Conservation (phyloP, 768 basidiomycete genomes). For the Pleurotus ostreatus region DNA sequence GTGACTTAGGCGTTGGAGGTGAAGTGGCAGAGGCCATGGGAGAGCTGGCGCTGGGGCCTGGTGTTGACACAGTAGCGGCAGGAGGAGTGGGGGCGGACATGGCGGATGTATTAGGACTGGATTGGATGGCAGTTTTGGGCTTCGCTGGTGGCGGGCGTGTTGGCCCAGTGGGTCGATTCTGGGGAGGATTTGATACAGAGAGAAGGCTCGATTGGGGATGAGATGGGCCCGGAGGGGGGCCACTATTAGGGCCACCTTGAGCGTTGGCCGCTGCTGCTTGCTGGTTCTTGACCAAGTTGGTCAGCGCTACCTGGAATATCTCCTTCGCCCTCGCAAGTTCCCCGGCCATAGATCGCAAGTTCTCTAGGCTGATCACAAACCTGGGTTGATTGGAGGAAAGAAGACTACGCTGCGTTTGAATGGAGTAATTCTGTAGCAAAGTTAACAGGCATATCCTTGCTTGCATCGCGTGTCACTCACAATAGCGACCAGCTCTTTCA, state of each 20-base stretch:
- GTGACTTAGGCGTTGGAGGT: constrained; percentile 69
- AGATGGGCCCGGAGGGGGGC: not conserved
- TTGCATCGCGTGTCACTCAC: constrained; percentile 32
- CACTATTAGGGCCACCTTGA: not conserved
- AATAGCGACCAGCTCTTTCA: constrained; percentile 50
- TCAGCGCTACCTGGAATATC: not conserved
- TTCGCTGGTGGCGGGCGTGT: constrained; percentile 23
- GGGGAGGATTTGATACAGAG: constrained; percentile 10
- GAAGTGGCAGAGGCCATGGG: constrained; percentile 53
- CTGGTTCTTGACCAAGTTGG: not conserved
- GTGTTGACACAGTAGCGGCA: constrained; percentile 36
- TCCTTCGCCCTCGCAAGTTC: constrained; percentile 2
- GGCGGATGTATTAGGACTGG: constrained; percentile 21
- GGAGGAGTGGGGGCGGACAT: constrained; percentile 44
- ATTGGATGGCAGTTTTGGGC: constrained; percentile 18
- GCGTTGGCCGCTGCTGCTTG: not conserved
- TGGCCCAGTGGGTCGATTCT: constrained; percentile 12
- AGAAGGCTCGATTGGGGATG: constrained; percentile 17
- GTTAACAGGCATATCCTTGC: not conserved
- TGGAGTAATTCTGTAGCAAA: constrained; percentile 19
- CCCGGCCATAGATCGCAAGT: constrained; percentile 3
- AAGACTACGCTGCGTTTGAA: constrained; percentile 22
- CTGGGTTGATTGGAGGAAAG: constrained; percentile 15
- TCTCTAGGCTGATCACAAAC: constrained; percentile 10
- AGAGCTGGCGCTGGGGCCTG: constrained; percentile 43